Percentiles rank a stretch among this genome's conserved stretches.
Evolutionary conservation across 768 basidiomycete species (phyloP).

Genomic region (Leccinum barrowsii): DNA sequence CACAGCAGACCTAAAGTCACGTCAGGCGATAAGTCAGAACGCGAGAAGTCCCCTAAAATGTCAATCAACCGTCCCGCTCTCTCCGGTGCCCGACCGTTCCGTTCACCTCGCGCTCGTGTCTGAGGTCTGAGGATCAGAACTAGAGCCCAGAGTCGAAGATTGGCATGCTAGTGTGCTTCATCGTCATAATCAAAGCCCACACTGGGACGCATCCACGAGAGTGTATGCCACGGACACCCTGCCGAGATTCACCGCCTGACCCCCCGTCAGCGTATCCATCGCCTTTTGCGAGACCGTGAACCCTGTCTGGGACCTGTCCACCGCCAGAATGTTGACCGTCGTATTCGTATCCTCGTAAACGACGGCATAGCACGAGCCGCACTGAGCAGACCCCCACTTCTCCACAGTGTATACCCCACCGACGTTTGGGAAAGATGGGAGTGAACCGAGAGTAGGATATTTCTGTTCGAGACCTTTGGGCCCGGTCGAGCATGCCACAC

Average conservation of each 20-base stretch:
- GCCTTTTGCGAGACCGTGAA: conserved; percentile 35
- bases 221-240: conserved; percentile 19
- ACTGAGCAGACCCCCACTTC: conserved; percentile 22
- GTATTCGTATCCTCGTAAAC: conserved; percentile 28
- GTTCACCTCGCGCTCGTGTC: neutral
- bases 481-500: conserved; percentile 39
- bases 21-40: conserved; percentile 1
- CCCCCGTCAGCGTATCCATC: conserved; percentile 25
- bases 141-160: neutral
- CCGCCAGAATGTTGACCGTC: conserved; percentile 49
- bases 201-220: neutral
- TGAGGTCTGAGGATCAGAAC: neutral
- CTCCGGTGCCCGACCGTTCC: neutral
- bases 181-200: neutral
- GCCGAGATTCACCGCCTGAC: conserved; percentile 10
- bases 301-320: conserved; percentile 45
- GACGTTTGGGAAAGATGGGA: conserved; percentile 37
- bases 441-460: conserved; percentile 36
- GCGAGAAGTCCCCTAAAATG: neutral
- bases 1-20: neutral
- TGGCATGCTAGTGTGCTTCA: neutral
- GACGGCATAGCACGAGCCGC: conserved; percentile 32
- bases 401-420: conserved; percentile 28
- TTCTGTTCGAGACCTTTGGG: conserved; percentile 34
- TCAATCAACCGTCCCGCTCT: neutral